These are phyloP conservation scores for Tulasnella sp. DNA, from an alignment of 768 basidiomycete species.

Conservation along the genomic window DNA sequence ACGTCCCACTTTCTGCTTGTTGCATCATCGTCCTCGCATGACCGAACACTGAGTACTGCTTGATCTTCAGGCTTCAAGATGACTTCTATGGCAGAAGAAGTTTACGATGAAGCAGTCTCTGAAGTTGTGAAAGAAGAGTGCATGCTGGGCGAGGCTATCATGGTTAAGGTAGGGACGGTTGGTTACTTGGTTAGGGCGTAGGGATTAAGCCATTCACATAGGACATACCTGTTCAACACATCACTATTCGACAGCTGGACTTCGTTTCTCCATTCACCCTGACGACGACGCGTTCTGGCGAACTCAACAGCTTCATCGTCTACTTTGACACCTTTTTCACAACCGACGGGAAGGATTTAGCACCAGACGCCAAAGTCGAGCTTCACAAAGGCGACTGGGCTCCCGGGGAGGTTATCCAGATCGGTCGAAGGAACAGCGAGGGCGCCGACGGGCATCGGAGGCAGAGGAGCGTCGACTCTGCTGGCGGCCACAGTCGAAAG, in stretches of 20 bases:
- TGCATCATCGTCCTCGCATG: not conserved
- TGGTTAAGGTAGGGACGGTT: conserved; percentile 56
- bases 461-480: conserved; percentile 18
- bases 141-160: conserved; percentile 58
- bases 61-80: conserved; percentile 73
- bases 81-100: conserved; percentile 68
- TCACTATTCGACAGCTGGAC: conserved; percentile 68
- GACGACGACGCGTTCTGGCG: conserved; percentile 48
- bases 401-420: conserved; percentile 30
- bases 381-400: conserved; percentile 36
- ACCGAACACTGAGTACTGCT: conserved; percentile 1
- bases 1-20: conserved; percentile 32
- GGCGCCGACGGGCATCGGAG: conserved; percentile 24
- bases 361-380: conserved; percentile 49
- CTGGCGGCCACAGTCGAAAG: conserved; percentile 26
- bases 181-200: not conserved
- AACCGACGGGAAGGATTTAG: conserved; percentile 50
- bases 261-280: conserved; percentile 77
- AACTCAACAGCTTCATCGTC: conserved; percentile 73
- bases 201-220: conserved; percentile 36
- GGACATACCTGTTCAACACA: conserved; percentile 70
- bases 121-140: conserved; percentile 70
- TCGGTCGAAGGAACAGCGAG: conserved; percentile 21
- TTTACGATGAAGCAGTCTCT: conserved; percentile 78
- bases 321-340: conserved; percentile 97